These are phyloP conservation scores for Begonia fuchsioides DNA, from an alignment of 306 rosid species.

Conservation along the genomic window DNA sequence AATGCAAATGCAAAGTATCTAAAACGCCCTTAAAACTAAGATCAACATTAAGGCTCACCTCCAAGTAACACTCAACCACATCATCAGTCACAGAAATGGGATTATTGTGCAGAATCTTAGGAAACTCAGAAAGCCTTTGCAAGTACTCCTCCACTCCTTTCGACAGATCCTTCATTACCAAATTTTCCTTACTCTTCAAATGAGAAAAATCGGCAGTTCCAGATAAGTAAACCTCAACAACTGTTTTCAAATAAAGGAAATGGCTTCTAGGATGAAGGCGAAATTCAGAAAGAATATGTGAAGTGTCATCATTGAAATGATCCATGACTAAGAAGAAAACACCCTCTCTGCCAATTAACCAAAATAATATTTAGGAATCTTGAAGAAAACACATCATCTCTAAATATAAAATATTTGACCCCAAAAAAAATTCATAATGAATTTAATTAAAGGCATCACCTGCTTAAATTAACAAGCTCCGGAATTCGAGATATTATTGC, in stretches of 20 bases:
- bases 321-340: conserved; percentile 51
- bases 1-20: too few species aligned
- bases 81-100: conserved; percentile 71
- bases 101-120: conserved; percentile 61
- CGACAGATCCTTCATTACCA: conserved; percentile 31
- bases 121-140: conserved; percentile 59
- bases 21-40: too few species aligned
- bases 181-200: conserved; percentile 33
- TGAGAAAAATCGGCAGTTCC: conserved; percentile 57
- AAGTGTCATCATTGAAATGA: conserved; percentile 57
- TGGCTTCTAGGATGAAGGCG: conserved; percentile 63
- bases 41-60: conserved; percentile 36
- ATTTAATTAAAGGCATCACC: conserved; percentile 28
- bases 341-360: conserved; percentile 47
- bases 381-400: conserved; percentile 3
- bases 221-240: conserved; percentile 72
- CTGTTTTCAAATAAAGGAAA: conserved; percentile 83
- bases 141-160: conserved; percentile 50
- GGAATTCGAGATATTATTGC: conserved; percentile 65
- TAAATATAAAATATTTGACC: conserved; percentile 6
- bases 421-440: conserved; percentile 1
- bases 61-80: conserved; percentile 82
- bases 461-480: conserved; percentile 56
- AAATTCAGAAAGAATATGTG: conserved; percentile 50
- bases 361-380: conserved; percentile 9